Evolutionary conservation across 257 asterid genomes (phyloP).

Genomic region (Gentiana macrophylla): DNA sequence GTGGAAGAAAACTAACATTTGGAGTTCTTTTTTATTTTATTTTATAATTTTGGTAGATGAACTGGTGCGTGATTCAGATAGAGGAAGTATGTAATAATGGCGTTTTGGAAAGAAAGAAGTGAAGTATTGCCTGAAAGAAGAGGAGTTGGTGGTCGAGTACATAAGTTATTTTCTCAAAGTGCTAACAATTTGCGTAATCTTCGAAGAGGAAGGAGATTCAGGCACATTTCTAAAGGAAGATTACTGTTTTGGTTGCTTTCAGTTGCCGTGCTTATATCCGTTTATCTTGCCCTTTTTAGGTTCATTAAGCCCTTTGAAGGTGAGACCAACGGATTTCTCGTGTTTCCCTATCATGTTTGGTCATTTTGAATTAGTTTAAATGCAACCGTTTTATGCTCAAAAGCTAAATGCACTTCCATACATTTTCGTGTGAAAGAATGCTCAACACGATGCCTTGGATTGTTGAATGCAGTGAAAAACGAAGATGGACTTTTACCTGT

Average conservation of each 20-base stretch:
- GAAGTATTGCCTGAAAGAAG: slow-evolving; percentile 41
- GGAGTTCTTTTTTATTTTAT: slow-evolving; percentile 13
- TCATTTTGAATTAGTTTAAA: neutral
- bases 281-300: slow-evolving; percentile 51
- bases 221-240: slow-evolving; percentile 25
- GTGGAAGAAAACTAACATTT: too few species aligned
- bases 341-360: neutral
- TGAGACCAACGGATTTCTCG: slow-evolving; percentile 14
- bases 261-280: slow-evolving; percentile 40
- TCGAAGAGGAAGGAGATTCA: slow-evolving; percentile 41
- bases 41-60: slow-evolving; percentile 14
- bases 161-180: slow-evolving; percentile 30
- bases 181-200: slow-evolving; percentile 26
- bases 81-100: slow-evolving; percentile 42
- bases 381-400: neutral
- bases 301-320: slow-evolving; percentile 62
- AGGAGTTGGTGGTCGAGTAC: slow-evolving; percentile 25
- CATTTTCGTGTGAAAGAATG: neutral
- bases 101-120: slow-evolving; percentile 22
- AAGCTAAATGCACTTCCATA: neutral
- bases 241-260: slow-evolving; percentile 44
- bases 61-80: slow-evolving; percentile 17
- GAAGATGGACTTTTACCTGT: slow-evolving; percentile 29
- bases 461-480: slow-evolving; percentile 17
- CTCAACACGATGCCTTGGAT: neutral